Conservation (phyloP, 2,329 filamentous ascomycete species). For the Daldinia eschscholtzii region DNA sequence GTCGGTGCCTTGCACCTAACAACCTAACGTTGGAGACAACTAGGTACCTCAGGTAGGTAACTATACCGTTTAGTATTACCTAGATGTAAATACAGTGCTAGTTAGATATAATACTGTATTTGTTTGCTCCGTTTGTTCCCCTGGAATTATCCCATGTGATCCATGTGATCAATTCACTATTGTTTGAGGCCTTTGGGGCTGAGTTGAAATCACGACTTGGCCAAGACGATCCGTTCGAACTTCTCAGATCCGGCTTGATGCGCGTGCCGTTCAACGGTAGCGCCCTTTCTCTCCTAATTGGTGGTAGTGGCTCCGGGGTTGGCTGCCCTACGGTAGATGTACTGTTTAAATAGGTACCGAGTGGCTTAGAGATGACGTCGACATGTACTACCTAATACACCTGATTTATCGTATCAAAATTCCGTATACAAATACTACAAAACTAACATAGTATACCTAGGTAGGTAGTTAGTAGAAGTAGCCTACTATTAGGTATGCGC, state of each 20-base stretch:
- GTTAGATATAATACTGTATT: neutral
- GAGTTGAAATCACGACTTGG: constrained; percentile 24
- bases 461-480: too few relatives aligned
- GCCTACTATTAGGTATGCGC: neutral
- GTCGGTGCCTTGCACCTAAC: neutral
- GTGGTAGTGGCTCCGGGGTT: constrained; percentile 13
- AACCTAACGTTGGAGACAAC: too few relatives aligned
- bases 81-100: constrained; percentile 4
- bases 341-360: constrained; percentile 3
- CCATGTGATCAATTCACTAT: constrained; percentile 17
- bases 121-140: neutral
- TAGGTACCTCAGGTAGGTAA: constrained; percentile 4
- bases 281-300: constrained; percentile 25
- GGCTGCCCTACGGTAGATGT: neutral
- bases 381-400: constrained; percentile 14
- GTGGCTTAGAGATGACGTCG: constrained; percentile 46
- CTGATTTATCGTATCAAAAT: neutral
- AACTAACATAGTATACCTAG: too few relatives aligned
- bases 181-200: constrained; percentile 27
- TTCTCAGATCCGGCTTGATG: constrained; percentile 25
- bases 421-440: too few relatives aligned
- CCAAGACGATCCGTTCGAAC: constrained; percentile 10
- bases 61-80: neutral
- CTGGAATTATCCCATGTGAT: constrained; percentile 18
- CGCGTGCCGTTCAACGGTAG: constrained; percentile 20